Evolutionary conservation across 192 early-diverging fungal genomes (phyloP), one percentile per base, ranked within the genome.

Genomic region (Obelidium mucronatum): DNA sequence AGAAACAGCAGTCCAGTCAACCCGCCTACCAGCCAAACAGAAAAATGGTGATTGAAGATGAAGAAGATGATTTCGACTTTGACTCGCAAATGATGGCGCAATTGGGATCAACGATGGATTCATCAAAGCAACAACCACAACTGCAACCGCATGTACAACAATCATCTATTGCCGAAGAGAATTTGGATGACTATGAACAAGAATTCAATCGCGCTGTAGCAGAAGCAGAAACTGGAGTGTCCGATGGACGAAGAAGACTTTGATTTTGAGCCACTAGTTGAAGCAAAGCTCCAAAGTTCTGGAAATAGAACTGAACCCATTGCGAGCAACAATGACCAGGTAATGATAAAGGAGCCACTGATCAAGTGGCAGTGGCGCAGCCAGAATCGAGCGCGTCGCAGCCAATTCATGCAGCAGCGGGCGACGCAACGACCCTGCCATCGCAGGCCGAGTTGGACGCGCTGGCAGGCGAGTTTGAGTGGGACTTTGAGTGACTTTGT

Each of bases 111-210:
- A 59, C 56, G 5, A 59, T 24, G 5, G n/a, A 5, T 59, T 5
- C 56, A 22, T 8, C 13, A 65, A 65, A 65, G n/a, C 13, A 37
- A 34, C 28, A 39, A 33, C 28, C 31, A 0, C 0, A 0, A 34
- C 36, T n/a, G 26, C 24, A 40, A 17, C 22, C 0, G 15, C 4
- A 8, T 65, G 11, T 0, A 36, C 22, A 22, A 37, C 63, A 40
- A 30, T 13, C 26, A 59, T 11, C 31, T 59, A 19, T 60, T 40
- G 39, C 0, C 15, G 63, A 65, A 65, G 63, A 65, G 36, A 22
- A 22, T 26, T 31, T 13, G 11, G 63, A 65, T 17, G 63, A 33
- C 63, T 26, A 65, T 40, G 63, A 65, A 35, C 63, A 34, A 35
- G 63, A 65, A 65, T 65, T 34, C 36, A 33, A 34, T n/a, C 63